Conservation (phyloP, 306 rosid species). For the Medicago truncatula region MtrunA17r5.0-ANR NC_053043.1:44874501-44875000, state of each 20-base stretch:
- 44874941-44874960: no score
- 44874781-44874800: slow-evolving; percentile 23
- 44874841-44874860: no score
- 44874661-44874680: slow-evolving; percentile 73
- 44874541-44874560: slow-evolving; percentile 65
- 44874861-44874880: no score
- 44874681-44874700: slow-evolving; percentile 63
- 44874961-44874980: no score
- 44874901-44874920: no score
- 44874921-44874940: no score
- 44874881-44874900: no score
- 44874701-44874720: slow-evolving; percentile 67
- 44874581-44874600: slow-evolving; percentile 72
- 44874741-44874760: slow-evolving; percentile 75
- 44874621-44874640: slow-evolving; percentile 66
- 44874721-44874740: slow-evolving; percentile 67
- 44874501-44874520: slow-evolving; percentile 69
- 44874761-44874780: slow-evolving; percentile 63
- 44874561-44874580: slow-evolving; percentile 76
- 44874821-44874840: no score
- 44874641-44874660: slow-evolving; percentile 60
- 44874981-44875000: no score
- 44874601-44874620: slow-evolving; percentile 50
- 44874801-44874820: no score
- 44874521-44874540: slow-evolving; percentile 61